Percentiles rank a stretch among this genome's conserved stretches.
phyloP scores from a whole-genome alignment of 2,329 filamentous ascomycete genomes.

The Lanzia echinophila region DNA sequence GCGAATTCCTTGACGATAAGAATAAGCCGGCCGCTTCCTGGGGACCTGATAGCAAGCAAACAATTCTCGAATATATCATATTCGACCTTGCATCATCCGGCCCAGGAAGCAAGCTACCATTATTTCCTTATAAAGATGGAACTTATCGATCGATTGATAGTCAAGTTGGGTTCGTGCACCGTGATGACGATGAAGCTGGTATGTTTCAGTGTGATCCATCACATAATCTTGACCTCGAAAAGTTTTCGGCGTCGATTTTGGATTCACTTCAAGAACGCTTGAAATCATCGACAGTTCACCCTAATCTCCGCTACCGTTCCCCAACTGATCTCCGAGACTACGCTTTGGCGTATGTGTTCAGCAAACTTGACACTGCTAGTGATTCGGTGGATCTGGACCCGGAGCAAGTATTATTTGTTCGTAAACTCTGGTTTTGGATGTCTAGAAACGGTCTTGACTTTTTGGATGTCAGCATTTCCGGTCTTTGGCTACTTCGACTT shows the following conservation, averaged over 20 bases:
- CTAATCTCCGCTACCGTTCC: constrained; percentile 18
- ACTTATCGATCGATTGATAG: constrained; percentile 14
- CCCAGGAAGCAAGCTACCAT: constrained; percentile 11
- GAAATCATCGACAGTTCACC: constrained; percentile 6
- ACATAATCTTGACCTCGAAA: constrained; percentile 16
- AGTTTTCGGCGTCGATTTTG: constrained; percentile 8
- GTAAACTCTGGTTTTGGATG: constrained; percentile 18
- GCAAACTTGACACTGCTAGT: background rate
- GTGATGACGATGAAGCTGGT: constrained; percentile 15
- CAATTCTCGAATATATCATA: constrained; percentile 18
- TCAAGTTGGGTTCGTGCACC: constrained; percentile 13
- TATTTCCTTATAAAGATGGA: constrained; percentile 23
- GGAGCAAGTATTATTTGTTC: constrained; percentile 6
- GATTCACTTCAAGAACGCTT: constrained; percentile 8
- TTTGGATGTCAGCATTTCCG: constrained; percentile 7
- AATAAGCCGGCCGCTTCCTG: constrained; percentile 3
- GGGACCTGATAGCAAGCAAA: constrained; percentile 11
- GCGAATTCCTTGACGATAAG: constrained; percentile 9
- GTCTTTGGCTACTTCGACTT: constrained; percentile 27
- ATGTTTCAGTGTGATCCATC: constrained; percentile 14
- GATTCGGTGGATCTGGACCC: constrained; percentile 12
- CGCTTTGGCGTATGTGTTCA: constrained; percentile 12
- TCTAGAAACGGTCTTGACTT: constrained; percentile 11
- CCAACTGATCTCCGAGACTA: constrained; percentile 13
- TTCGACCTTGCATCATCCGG: constrained; percentile 6